Percentiles rank a stretch among this genome's conserved stretches.
Evolutionary conservation across 345 rosid species (phyloP).

Genomic region (Pistacia integerrima): DNA sequence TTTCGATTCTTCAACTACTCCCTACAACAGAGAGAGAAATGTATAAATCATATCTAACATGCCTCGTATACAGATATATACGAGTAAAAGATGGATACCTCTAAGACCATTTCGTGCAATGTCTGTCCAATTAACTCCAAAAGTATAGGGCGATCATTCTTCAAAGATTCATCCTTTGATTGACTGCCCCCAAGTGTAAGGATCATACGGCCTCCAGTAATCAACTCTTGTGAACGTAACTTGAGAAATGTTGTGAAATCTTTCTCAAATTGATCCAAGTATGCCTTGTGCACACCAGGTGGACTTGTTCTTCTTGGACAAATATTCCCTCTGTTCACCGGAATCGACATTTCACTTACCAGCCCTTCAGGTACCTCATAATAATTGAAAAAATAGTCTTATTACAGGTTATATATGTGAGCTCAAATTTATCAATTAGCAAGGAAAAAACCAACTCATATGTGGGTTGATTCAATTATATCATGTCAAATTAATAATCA

Average conservation of each 20-base stretch:
- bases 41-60: too few relatives aligned
- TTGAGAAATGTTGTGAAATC: slow-evolving; percentile 23
- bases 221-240: slow-evolving; percentile 16
- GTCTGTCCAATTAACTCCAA: not conserved
- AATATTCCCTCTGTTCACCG: slow-evolving; percentile 11
- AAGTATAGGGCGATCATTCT: not conserved
- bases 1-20: slow-evolving; percentile 6
- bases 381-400: not conserved
- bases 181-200: slow-evolving; percentile 9
- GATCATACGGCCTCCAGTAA: slow-evolving; percentile 17
- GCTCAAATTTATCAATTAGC: too few relatives aligned
- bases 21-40: slow-evolving; percentile 3
- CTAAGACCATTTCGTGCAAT: slow-evolving; percentile 16
- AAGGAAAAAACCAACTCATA: too few relatives aligned
- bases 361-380: slow-evolving; percentile 12
- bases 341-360: not conserved
- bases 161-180: not conserved
- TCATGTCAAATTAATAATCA: too few relatives aligned
- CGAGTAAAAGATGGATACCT: slow-evolving; percentile 3
- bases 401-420: too few relatives aligned
- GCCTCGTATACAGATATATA: not conserved
- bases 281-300: not conserved
- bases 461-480: too few relatives aligned
- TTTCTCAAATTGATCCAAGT: slow-evolving; percentile 16
- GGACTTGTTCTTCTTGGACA: slow-evolving; percentile 13